A percentile compares a stretch with the other conserved stretches of the same genome.
phyloP scores from a whole-genome alignment of 129 eudicot species.

The Lactuca saligna region DNA sequence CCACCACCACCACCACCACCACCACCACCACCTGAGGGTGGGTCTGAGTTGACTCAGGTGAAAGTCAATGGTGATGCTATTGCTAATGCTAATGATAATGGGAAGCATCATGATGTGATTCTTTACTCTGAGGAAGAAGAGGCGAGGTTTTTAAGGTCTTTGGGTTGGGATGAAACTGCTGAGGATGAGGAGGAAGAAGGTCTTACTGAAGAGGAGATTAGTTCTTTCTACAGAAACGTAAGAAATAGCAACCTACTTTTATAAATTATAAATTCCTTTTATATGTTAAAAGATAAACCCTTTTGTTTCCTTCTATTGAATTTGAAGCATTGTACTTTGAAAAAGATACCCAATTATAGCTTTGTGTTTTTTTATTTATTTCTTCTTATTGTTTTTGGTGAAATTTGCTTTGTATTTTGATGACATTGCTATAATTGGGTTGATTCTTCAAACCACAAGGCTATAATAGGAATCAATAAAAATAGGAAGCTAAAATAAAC shows the following conservation, averaged over 20 bases:
- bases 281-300: no score
- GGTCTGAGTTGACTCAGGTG: slow-evolving; percentile 16
- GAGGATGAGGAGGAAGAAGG: slow-evolving; percentile 70
- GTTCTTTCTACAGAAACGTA: slow-evolving; percentile 61
- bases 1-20: background rate
- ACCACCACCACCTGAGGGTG: slow-evolving; percentile 5
- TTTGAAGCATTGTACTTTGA: no score
- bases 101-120: slow-evolving; percentile 38
- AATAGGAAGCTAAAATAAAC: no score
- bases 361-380: background rate
- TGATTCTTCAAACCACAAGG: no score
- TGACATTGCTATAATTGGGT: no score
- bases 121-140: slow-evolving; percentile 79
- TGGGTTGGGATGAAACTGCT: slow-evolving; percentile 93
- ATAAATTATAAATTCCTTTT: background rate
- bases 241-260: slow-evolving; percentile 32
- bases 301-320: no score
- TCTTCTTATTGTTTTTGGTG: no score
- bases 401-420: background rate
- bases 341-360: background rate
- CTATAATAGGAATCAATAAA: no score
- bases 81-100: slow-evolving; percentile 27
- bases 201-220: slow-evolving; percentile 95
- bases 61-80: slow-evolving; percentile 34
- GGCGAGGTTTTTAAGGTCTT: slow-evolving; percentile 71